These are phyloP conservation scores for Daldinia concentrica DNA, from an alignment of 495 filamentous ascomycete genomes.

Conservation along the genomic window DNA sequence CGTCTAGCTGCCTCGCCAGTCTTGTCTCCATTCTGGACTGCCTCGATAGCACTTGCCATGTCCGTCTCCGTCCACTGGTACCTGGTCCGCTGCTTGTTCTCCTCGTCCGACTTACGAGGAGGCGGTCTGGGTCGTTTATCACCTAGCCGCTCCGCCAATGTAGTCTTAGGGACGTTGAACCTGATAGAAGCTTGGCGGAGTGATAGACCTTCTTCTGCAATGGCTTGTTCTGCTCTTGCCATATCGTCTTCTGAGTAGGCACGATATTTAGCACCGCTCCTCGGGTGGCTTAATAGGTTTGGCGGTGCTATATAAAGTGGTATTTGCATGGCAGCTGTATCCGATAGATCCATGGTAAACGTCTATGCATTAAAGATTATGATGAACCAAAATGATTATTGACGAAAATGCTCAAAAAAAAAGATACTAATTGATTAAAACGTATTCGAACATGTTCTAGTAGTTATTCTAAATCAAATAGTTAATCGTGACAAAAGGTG, in stretches of 20 bases:
- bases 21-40: conserved; percentile 11
- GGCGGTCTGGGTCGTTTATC: conserved; percentile 13
- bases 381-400: not conserved
- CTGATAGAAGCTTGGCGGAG: conserved; percentile 9
- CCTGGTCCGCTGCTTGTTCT: conserved; percentile 9
- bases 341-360: conserved; percentile 15
- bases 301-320: conserved; percentile 11
- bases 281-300: not conserved
- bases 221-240: conserved; percentile 19
- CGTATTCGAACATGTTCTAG: not conserved
- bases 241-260: conserved; percentile 30
- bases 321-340: conserved; percentile 8
- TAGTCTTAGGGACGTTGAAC: conserved; percentile 26
- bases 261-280: conserved; percentile 25
- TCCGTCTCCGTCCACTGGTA: conserved; percentile 23
- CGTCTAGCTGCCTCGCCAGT: conserved; percentile 10
- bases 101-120: conserved; percentile 18
- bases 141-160: conserved; percentile 14
- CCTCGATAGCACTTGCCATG: conserved; percentile 17
- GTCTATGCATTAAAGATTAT: not conserved
- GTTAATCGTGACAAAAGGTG: conserved; percentile 4
- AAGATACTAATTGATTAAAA: not conserved
- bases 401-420: not conserved
- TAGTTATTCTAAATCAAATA: not conserved
- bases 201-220: conserved; percentile 22